These are phyloP conservation scores for Achaetomiella virescens DNA, from an alignment of 495 filamentous ascomycete species.

Conservation along the genomic window DNA sequence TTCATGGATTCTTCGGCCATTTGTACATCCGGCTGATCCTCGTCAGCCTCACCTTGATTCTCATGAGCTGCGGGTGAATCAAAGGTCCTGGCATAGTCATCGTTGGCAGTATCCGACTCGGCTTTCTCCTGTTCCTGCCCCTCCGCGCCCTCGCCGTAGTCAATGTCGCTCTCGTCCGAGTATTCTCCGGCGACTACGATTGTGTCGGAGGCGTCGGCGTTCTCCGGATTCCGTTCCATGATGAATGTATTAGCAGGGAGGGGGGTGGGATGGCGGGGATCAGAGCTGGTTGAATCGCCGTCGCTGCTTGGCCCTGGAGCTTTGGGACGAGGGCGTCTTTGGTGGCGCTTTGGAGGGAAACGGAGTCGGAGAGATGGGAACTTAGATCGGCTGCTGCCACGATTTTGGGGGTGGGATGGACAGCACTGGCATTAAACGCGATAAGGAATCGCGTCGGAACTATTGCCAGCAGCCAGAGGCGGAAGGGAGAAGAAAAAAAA, in stretches of 20 bases:
- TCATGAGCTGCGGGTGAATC: slow-evolving; percentile 33
- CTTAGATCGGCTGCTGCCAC: slow-evolving; percentile 36
- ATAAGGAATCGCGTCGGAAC: not conserved
- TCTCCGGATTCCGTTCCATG: slow-evolving; percentile 16
- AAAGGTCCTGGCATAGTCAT: slow-evolving; percentile 47
- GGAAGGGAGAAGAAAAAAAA: too few species aligned
- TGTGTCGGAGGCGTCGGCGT: slow-evolving; percentile 21
- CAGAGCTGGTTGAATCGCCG: slow-evolving; percentile 10
- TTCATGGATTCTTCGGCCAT: slow-evolving; percentile 33
- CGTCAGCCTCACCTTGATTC: slow-evolving; percentile 28
- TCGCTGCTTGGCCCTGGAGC: slow-evolving; percentile 34
- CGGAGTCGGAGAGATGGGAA: slow-evolving; percentile 26
- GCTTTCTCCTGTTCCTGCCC: slow-evolving; percentile 15
- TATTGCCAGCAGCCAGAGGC: not conserved
- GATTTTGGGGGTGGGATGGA: slow-evolving; percentile 27
- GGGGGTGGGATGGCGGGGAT: slow-evolving; percentile 1
- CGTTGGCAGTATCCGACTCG: slow-evolving; percentile 29
- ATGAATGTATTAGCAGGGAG: not conserved
- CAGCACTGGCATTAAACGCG: slow-evolving; percentile 32
- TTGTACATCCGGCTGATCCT: slow-evolving; percentile 38
- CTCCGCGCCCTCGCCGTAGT: slow-evolving; percentile 26
- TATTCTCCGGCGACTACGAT: slow-evolving; percentile 30
- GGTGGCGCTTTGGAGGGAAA: slow-evolving; percentile 23
- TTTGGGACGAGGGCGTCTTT: slow-evolving; percentile 26
- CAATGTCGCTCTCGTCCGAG: slow-evolving; percentile 26